Evolutionary conservation across 1,284 basidiomycete genomes (phyloP).

Genomic region (Thelephora terrestris): DNA sequence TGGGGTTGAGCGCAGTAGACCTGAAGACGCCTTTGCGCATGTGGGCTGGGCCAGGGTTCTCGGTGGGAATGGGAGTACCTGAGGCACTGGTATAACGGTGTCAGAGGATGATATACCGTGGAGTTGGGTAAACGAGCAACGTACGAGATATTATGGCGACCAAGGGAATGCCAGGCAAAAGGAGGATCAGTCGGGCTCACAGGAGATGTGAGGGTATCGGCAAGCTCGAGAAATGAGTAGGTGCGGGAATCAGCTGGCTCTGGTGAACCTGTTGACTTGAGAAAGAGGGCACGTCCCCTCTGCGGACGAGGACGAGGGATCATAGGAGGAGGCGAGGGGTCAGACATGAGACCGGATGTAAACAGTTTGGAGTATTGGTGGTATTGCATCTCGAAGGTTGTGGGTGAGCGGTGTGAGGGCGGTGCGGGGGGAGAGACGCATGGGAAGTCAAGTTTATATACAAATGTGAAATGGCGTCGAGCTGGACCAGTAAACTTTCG

Average conservation of each 20-base stretch:
- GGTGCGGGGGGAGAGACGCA: neutral
- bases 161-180: too few species aligned
- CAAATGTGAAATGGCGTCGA: too few species aligned
- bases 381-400: slow-evolving; percentile 15
- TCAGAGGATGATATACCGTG: neutral
- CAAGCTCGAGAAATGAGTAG: slow-evolving; percentile 49
- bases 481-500: too few species aligned
- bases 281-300: slow-evolving; percentile 14
- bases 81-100: slow-evolving; percentile 9
- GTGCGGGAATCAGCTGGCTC: slow-evolving; percentile 25
- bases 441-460: too few species aligned
- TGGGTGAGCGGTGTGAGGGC: neutral
- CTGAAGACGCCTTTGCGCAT: neutral
- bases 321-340: slow-evolving; percentile 22
- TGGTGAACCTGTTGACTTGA: neutral
- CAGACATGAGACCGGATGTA: slow-evolving; percentile 45
- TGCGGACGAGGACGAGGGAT: slow-evolving; percentile 21
- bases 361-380: slow-evolving; percentile 47
- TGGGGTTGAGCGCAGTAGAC: slow-evolving; percentile 8
- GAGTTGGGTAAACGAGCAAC: neutral
- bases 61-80: slow-evolving; percentile 1
- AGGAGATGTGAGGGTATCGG: slow-evolving; percentile 24
- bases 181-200: too few species aligned
- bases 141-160: too few species aligned
- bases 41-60: neutral